Evolutionary conservation across 805 yeast species (phyloP).

Genomic region (Alloascoidea africana): DNA sequence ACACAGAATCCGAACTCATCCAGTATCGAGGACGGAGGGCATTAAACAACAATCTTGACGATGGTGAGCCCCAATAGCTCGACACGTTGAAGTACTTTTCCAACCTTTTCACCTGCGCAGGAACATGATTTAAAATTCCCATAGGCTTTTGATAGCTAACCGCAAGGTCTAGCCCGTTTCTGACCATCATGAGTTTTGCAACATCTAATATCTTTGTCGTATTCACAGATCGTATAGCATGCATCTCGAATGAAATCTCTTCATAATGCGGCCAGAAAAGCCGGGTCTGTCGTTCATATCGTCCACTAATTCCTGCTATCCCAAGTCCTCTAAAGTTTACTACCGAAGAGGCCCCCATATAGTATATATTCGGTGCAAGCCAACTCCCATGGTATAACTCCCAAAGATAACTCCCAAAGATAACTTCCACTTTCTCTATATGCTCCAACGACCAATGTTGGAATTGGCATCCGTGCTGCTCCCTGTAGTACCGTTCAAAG

Average conservation of each 20-base stretch:
- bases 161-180: slow-evolving; percentile 33
- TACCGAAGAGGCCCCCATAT: slow-evolving; percentile 63
- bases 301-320: slow-evolving; percentile 78
- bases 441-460: slow-evolving; percentile 83
- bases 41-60: too few species aligned
- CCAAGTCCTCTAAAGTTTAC: slow-evolving; percentile 63
- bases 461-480: slow-evolving; percentile 42
- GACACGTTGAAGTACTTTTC: too few species aligned
- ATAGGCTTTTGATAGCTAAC: slow-evolving; percentile 93
- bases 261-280: slow-evolving; percentile 26
- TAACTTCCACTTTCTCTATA: slow-evolving; percentile 87
- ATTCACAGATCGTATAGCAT: slow-evolving; percentile 42
- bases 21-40: too few species aligned
- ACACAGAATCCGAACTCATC: too few species aligned
- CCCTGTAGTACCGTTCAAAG: slow-evolving; percentile 56
- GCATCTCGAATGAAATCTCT: slow-evolving; percentile 30
- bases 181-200: slow-evolving; percentile 31
- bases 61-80: too few species aligned
- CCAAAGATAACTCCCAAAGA: slow-evolving; percentile 53
- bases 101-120: too few species aligned
- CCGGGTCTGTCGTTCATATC: slow-evolving; percentile 39
- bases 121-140: slow-evolving; percentile 47
- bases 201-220: slow-evolving; percentile 57
- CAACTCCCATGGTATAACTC: slow-evolving; percentile 82
- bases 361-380: slow-evolving; percentile 81